Base-by-base conservation (phyloP, 768 basidiomycete species). In the Panellus pusillus region DNA sequence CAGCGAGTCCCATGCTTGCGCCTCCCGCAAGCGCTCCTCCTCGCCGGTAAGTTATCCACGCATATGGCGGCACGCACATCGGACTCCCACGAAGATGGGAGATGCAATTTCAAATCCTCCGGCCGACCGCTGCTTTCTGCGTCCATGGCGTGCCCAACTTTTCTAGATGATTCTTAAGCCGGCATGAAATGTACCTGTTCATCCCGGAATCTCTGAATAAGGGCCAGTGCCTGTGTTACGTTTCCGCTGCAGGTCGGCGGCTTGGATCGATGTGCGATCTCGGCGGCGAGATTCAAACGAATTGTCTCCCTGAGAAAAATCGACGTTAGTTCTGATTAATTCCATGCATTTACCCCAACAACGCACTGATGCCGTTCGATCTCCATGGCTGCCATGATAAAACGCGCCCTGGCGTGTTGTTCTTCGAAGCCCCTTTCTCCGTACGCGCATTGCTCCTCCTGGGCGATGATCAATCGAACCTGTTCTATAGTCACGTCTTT, bases 1-100 rank as follows among this genome's bases (percentile, higher is more conserved):
- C 5, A 67, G 39, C 9, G 62, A 60, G 19, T 61, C 60, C 7
- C 19, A 35, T 2, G 60, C 51, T 42, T 65, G 62, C 14, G 60
- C 65, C 27, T 46, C 36, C 2, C 60, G 64, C 6, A 65, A 54
- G 9, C 47, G 40, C 19, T 61, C 54, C 47, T 68, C 62, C 24
- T 61, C 13, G 60, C 50, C 2, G 37, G 35, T 1, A 68, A 19
- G 24, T 46, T 52, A 15, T 40, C 7, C 11, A 46, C n/a, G 41
- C 65, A 66, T 6, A 49, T 28, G 2, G 14, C 18, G 1, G 43
- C 15, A 13, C 44, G 35, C 18, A 41, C 8, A 2, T 24, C n/a
- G 9, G 40, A 13, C 3, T 49, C 8, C 13, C 67, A 48, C 2
- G 60, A 51, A 5, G 65, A 65, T 2, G 67, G 65, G 1, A 67